Percentiles rank a stretch among this genome's conserved stretches.
These are phyloP conservation scores for Ceratobasidium sp. DNA, from an alignment of 1,284 basidiomycete genomes.

Conservation along the genomic window DNA sequence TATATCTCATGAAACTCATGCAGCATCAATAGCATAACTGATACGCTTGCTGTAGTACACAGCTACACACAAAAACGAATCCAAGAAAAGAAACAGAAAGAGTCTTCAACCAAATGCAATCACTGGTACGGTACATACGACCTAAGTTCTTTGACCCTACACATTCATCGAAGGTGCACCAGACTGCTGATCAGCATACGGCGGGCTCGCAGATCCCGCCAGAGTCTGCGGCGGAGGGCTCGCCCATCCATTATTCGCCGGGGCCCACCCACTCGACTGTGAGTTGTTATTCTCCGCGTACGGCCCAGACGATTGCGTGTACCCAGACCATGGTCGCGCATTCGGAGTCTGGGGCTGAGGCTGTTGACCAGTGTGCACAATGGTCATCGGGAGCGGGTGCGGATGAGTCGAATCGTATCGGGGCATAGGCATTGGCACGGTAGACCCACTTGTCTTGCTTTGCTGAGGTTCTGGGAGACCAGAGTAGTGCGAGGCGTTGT, in stretches of 20 bases:
- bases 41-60: background rate
- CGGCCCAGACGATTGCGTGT: background rate
- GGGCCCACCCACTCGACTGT: conserved; percentile 7
- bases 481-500: conserved; percentile 15
- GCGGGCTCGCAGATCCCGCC: background rate
- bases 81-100: background rate
- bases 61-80: background rate
- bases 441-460: background rate
- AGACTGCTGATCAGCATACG: conserved; percentile 12
- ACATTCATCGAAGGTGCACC: background rate
- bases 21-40: background rate
- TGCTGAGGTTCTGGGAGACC: conserved; percentile 38
- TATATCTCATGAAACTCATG: no score
- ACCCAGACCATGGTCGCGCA: conserved; percentile 27
- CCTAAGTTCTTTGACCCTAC: background rate
- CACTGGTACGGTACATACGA: background rate
- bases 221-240: conserved; percentile 1
- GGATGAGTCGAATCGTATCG: conserved; percentile 16
- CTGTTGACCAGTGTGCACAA: conserved; percentile 10
- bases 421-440: background rate
- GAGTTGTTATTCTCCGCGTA: conserved; percentile 6
- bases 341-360: background rate
- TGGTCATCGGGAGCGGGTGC: conserved; percentile 19
- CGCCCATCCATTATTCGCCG: conserved; percentile 6
- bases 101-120: background rate